Percentiles rank a stretch among this genome's conserved stretches.
Conservation (phyloP, 345 rosid species). For the Ailanthus altissimus region DNA sequence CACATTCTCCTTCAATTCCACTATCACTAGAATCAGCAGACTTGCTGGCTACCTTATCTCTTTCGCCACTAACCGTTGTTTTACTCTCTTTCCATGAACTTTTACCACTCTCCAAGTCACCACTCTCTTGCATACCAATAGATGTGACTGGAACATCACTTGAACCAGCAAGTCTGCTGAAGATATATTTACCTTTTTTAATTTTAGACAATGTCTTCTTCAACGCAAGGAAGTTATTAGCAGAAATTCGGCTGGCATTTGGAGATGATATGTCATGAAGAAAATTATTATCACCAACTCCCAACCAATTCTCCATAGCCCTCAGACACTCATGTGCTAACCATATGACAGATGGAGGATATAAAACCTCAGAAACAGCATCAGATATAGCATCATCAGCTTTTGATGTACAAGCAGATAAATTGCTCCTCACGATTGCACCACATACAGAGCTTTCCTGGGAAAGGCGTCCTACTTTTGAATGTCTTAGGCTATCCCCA, state of each 20-base stretch:
- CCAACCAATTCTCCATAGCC: constrained; percentile 69
- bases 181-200: constrained; percentile 53
- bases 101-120: constrained; percentile 41
- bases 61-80: constrained; percentile 31
- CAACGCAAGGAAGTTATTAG: constrained; percentile 50
- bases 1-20: constrained; percentile 39
- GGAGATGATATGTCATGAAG: constrained; percentile 34
- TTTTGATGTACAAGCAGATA: constrained; percentile 40
- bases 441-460: constrained; percentile 71
- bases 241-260: constrained; percentile 35
- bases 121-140: constrained; percentile 35
- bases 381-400: constrained; percentile 39
- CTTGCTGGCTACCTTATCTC: constrained; percentile 27
- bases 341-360: constrained; percentile 66
- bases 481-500: constrained; percentile 60
- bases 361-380: constrained; percentile 26
- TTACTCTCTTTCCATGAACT: constrained; percentile 36
- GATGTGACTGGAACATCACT: constrained; percentile 42
- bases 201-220: constrained; percentile 58
- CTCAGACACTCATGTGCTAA: constrained; percentile 69
- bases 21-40: constrained; percentile 37
- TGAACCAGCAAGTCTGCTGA: constrained; percentile 54
- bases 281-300: constrained; percentile 54
- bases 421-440: constrained; percentile 46
- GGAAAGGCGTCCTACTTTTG: constrained; percentile 84